Evolutionary conservation across 176 grass and related monocot genomes (phyloP).

Genomic region (Triticum turgidum): DNA sequence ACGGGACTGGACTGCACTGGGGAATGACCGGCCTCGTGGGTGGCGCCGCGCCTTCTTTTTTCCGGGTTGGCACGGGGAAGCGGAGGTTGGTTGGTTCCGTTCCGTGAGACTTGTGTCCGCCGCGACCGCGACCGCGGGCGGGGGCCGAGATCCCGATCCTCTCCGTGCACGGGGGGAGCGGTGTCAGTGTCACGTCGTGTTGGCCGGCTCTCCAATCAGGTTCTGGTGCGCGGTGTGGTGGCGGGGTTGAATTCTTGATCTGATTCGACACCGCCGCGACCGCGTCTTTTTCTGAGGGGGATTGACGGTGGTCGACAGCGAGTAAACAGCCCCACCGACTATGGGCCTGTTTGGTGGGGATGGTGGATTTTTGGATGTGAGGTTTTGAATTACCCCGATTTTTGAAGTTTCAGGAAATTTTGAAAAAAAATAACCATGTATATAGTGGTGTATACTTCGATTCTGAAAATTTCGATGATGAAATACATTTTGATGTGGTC

Average conservation of each 20-base stretch:
- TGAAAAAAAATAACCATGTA: no score
- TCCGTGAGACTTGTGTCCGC: constrained; percentile 17
- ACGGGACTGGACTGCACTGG: not conserved
- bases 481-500: no score
- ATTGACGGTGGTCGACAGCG: not conserved
- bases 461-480: no score
- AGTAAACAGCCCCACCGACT: not conserved
- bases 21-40: constrained; percentile 41
- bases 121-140: constrained; percentile 3
- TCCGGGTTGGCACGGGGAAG: constrained; percentile 1
- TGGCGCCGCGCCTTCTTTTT: constrained; percentile 30
- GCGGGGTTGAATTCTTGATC: not conserved
- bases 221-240: not conserved
- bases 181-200: not conserved
- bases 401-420: no score
- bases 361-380: no score
- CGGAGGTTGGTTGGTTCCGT: not conserved
- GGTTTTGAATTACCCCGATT: no score
- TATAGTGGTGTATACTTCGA: no score
- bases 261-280: not conserved
- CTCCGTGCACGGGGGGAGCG: constrained; percentile 29
- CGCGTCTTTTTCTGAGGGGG: no score
- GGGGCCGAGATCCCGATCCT: constrained; percentile 43
- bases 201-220: not conserved
- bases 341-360: not conserved